These are phyloP conservation scores for Kalaharituber pfeilii DNA, from an alignment of 2,329 filamentous ascomycete genomes.

Conservation along the genomic window DNA sequence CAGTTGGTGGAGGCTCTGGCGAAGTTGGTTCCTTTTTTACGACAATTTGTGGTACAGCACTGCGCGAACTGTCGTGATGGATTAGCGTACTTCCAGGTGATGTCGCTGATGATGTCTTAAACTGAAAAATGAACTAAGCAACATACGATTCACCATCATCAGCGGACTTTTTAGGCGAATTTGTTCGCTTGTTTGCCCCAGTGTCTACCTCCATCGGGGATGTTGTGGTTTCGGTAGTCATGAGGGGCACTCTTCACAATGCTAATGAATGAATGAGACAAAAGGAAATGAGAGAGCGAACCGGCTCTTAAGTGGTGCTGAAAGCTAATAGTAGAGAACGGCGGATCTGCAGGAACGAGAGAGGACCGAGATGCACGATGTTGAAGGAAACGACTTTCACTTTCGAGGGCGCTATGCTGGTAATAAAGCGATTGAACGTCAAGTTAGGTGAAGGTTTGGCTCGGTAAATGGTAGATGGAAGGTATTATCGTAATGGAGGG, in stretches of 20 bases:
- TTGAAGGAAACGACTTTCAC: neutral
- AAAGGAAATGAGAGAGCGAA: neutral
- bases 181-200: slow-evolving; percentile 4
- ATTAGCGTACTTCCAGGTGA: slow-evolving; percentile 26
- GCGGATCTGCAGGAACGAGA: neutral
- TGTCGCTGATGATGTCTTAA: slow-evolving; percentile 10
- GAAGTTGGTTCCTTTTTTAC: slow-evolving; percentile 95
- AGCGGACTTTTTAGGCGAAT: slow-evolving; percentile 10
- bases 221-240: slow-evolving; percentile 16
- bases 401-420: neutral
- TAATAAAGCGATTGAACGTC: neutral
- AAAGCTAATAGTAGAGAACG: neutral
- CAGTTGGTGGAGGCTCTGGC: slow-evolving; percentile 51
- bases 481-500: too few species aligned
- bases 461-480: slow-evolving; percentile 9
- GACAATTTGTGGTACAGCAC: slow-evolving; percentile 54
- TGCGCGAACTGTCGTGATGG: slow-evolving; percentile 33
- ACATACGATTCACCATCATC: neutral
- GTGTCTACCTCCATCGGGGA: slow-evolving; percentile 11
- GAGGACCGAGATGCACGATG: neutral
- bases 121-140: slow-evolving; percentile 11
- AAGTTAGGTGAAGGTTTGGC: neutral
- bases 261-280: neutral
- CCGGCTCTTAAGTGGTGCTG: slow-evolving; percentile 9
- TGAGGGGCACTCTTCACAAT: neutral